Evolutionary conservation across 2,329 filamentous ascomycete genomes (phyloP).

Genomic region (Tolypocladium capitatum): DNA sequence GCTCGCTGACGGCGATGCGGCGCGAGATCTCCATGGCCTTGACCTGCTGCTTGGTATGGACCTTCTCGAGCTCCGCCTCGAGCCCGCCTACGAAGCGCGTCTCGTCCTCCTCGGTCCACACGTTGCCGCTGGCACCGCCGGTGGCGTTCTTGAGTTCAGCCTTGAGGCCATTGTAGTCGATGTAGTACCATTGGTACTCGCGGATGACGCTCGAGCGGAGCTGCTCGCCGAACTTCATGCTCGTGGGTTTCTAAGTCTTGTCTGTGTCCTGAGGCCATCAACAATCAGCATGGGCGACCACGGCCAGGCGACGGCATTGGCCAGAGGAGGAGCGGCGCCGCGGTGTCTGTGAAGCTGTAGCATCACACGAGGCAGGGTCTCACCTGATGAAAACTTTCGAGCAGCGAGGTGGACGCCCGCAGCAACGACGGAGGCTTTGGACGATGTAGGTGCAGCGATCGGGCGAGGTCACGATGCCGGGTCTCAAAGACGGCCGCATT

Average conservation of each 20-base stretch:
- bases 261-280: conserved; percentile 32
- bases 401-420: not conserved
- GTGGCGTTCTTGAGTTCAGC: conserved; percentile 65
- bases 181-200: conserved; percentile 97
- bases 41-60: conserved; percentile 93
- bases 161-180: conserved; percentile 93
- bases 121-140: conserved; percentile 32
- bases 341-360: not conserved
- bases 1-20: conserved; percentile 75
- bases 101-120: conserved; percentile 90
- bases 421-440: not conserved
- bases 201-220: conserved; percentile 89
- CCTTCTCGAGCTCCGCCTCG: conserved; percentile 89
- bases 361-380: not conserved
- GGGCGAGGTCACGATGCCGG: conserved; percentile 1
- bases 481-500: conserved; percentile 3
- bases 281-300: conserved; percentile 35
- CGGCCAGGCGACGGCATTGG: not conserved
- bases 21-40: conserved; percentile 93
- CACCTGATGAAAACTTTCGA: not conserved
- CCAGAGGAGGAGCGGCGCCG: not conserved
- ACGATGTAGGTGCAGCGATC: not conserved
- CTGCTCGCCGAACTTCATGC: conserved; percentile 91
- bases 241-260: conserved; percentile 28
- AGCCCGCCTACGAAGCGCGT: conserved; percentile 74